Percentiles rank a stretch among this genome's conserved stretches.
These are phyloP conservation scores for Ulmus americana DNA, from an alignment of 331 rosid genomes.

Conservation along the genomic window DNA sequence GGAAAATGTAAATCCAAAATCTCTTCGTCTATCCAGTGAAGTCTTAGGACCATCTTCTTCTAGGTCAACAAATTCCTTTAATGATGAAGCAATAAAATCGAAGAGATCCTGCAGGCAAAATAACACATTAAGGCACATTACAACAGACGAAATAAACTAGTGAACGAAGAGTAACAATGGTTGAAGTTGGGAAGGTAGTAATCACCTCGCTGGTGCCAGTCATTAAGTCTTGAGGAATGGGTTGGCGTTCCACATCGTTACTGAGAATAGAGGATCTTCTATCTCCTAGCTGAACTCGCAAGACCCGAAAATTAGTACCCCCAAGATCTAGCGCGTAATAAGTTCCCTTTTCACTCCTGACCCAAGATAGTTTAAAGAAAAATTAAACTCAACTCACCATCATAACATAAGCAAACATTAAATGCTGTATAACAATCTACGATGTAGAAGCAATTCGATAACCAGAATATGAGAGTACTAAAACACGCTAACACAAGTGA, in stretches of 20 bases:
- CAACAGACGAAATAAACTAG: background rate
- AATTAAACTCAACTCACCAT: constrained; percentile 7
- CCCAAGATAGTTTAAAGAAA: constrained; percentile 2
- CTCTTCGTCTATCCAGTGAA: constrained; percentile 38
- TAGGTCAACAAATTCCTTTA: constrained; percentile 56
- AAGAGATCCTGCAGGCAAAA: constrained; percentile 60
- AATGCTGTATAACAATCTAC: background rate
- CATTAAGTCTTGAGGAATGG: constrained; percentile 59
- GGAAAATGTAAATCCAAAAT: constrained; percentile 79
- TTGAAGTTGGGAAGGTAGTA: constrained; percentile 13
- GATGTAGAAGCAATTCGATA: too few relatives aligned
- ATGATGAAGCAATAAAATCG: constrained; percentile 59
- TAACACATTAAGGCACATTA: constrained; percentile 12
- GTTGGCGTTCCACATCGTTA: constrained; percentile 44
- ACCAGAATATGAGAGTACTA: background rate
- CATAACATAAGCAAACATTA: background rate
- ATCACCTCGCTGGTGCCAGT: constrained; percentile 65
- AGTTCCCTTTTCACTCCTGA: constrained; percentile 66
- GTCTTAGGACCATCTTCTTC: constrained; percentile 43
- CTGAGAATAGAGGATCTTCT: constrained; percentile 38
- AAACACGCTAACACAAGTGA: background rate
- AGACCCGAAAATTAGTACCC: constrained; percentile 64
- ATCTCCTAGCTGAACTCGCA: constrained; percentile 56
- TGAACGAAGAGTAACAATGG: background rate
- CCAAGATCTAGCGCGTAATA: constrained; percentile 73